Base-by-base conservation (phyloP, 306 rosid species). In the Macrotyloma uniflorum region DNA sequence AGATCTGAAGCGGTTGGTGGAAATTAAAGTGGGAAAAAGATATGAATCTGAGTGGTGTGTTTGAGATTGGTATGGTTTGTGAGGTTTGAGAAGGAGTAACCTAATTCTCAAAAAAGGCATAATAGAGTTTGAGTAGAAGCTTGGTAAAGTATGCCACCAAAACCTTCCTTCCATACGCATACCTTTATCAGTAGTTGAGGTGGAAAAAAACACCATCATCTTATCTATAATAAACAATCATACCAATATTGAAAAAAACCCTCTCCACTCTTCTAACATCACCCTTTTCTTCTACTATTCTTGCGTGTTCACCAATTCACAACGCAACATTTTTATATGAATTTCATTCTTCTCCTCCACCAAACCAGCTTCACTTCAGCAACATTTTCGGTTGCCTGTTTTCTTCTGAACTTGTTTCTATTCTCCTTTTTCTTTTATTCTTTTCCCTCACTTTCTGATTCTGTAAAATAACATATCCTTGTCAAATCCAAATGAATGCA, bases 41-140 rank as follows among this genome's bases (percentile, higher is more conserved):
- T 15, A 20, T 62, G 24, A 5, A 47, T 63, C 22, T 28, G 0
- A 59, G 19, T 59, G 45, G 8, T 30, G 24, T 16, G 23, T 19
- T 36, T 36, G 15, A 61, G 79, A 45, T 63, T 33, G 72, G 7
- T 24, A 51, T 36, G 55, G 43, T 53, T 26, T 54, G 45, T 40
- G 79, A 12, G 64, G 58, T 83, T 83, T 72, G n/a, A 43, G 69
- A 76, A 35, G 73, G 73, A 83, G 86, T 58, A 78, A 83, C 77
- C 80, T 67, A 8, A 38, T 49, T 74, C 73, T 79, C 74, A 67
- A 79, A 83, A 79, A 83, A 30, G 80, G 83, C 47, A 78, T 42
- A 11, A 42, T 46, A 74, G 42, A 61, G 87, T 79, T 83, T 83
- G 84, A 79, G 87, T 83, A 79, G 53, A 83, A 79, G 75, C 23